A percentile compares a stretch with the other conserved stretches of the same genome.
phyloP scores from a whole-genome alignment of 2,329 filamentous ascomycete genomes.

The Arachnomyces sp. region DNA sequence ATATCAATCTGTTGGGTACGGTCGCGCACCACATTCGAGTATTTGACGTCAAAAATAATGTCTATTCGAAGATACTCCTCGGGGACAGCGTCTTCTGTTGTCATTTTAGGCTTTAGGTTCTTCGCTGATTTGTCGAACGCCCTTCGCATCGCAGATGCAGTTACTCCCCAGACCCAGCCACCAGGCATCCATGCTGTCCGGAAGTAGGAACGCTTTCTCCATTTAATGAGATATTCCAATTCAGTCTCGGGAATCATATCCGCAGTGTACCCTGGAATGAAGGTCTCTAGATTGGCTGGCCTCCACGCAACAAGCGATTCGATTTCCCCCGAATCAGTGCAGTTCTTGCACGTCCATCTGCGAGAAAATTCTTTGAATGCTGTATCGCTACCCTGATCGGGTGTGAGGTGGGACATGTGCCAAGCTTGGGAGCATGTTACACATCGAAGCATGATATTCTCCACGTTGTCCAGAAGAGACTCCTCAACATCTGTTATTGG shows the following conservation, averaged over 20 bases:
- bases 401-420: conserved; percentile 75
- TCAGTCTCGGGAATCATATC: conserved; percentile 59
- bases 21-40: conserved; percentile 48
- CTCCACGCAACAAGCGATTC: conserved; percentile 83
- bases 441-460: conserved; percentile 79
- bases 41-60: conserved; percentile 77
- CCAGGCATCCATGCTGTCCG: conserved; percentile 82
- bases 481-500: conserved; percentile 59
- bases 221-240: conserved; percentile 91
- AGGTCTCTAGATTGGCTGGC: conserved; percentile 52
- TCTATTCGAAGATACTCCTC: conserved; percentile 80
- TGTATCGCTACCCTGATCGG: conserved; percentile 42
- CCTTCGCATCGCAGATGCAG: conserved; percentile 54
- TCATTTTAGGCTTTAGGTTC: conserved; percentile 57
- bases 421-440: conserved; percentile 65
- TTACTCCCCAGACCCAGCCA: conserved; percentile 74
- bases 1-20: conserved; percentile 62
- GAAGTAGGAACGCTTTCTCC: conserved; percentile 71
- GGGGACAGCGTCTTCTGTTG: conserved; percentile 69
- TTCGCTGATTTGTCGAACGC: conserved; percentile 65
- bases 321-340: conserved; percentile 59
- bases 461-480: conserved; percentile 61
- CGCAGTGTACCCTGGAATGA: conserved; percentile 44
- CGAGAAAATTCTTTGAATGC: conserved; percentile 64
- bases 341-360: conserved; percentile 75